Percentiles rank a stretch among this genome's conserved stretches.
These are phyloP conservation scores for Malassezia arunalokei DNA, from an alignment of 1,284 basidiomycete genomes.

Conservation along the genomic window DNA sequence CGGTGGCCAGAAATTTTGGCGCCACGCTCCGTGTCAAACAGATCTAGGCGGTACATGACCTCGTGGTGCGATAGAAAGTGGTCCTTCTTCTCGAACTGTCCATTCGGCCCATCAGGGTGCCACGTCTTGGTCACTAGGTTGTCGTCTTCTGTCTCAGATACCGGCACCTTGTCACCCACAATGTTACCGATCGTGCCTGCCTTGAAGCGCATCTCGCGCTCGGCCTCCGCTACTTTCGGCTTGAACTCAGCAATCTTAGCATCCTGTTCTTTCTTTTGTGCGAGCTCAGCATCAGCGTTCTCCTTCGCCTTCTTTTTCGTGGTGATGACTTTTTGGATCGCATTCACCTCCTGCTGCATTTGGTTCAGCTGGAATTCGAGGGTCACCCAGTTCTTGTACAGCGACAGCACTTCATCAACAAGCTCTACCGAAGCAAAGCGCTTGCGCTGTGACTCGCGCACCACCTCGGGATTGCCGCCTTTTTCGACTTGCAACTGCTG, in stretches of 20 bases:
- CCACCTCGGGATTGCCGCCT: conserved; percentile 85
- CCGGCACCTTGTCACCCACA: conserved; percentile 71
- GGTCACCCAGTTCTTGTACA: conserved; percentile 81
- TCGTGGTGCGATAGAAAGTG: conserved; percentile 91
- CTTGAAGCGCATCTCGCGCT: conserved; percentile 64
- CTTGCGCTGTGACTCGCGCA: conserved; percentile 83
- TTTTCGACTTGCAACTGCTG: conserved; percentile 44
- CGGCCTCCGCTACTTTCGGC: conserved; percentile 53
- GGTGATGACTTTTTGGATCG: conserved; percentile 82
- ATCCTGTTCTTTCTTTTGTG: conserved; percentile 65
- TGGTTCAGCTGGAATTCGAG: conserved; percentile 74
- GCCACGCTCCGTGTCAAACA: conserved; percentile 85
- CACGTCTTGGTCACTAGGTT: conserved; percentile 69
- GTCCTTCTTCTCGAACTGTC: conserved; percentile 49
- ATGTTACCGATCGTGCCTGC: conserved; percentile 80
- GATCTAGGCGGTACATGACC: conserved; percentile 80
- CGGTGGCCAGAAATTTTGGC: conserved; percentile 84
- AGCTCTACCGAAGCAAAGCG: conserved; percentile 75
- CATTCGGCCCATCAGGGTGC: conserved; percentile 70
- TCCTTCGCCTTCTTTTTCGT: conserved; percentile 89
- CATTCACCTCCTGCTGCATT: conserved; percentile 71
- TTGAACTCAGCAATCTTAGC: conserved; percentile 64
- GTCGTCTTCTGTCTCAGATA: conserved; percentile 88
- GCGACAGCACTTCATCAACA: conserved; percentile 81
- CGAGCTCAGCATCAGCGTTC: conserved; percentile 71